Base-by-base conservation (phyloP, 139 green algal genomes). In the Haematococcus lacustris region DNA sequence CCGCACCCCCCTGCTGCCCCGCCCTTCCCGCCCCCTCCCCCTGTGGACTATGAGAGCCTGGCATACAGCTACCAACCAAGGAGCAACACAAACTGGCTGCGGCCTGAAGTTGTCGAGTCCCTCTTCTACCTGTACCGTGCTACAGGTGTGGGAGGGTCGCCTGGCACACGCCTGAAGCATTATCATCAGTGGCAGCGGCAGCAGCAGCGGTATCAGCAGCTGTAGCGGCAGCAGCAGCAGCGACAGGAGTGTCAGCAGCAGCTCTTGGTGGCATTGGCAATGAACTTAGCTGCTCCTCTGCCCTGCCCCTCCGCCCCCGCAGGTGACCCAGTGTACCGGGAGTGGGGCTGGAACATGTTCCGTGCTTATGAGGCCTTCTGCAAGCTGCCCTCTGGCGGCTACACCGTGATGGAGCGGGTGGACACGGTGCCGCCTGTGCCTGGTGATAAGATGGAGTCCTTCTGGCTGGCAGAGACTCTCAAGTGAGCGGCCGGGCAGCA, bases 271-370 rank as follows among this genome's bases (percentile, higher is more conserved):
- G 25, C 25, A 37, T n/a, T n/a, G n/a, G n/a, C n/a, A n/a, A n/a
- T n/a, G n/a, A n/a, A n/a, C n/a, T n/a, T n/a, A n/a, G n/a, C n/a
- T 32, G 60, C 7, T 21, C 21, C 30, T 66, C 7, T 25, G 9
- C 9, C 7, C 32, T n/a, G n/a, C n/a, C n/a, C n/a, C n/a, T n/a
- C n/a, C n/a, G n/a, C n/a, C n/a, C n/a, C n/a, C n/a, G 47, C 61
- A 84, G 81, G 85, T 25, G 76, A 93, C 66, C 34, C 71, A 1
- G 78, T 80, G 63, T 96, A 96, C 83, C 83, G 82, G 6, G 85
- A 93, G 64, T 91, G 86, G 88, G 88, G 81, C 30, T 95, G 89
- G 91, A 79, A 83, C 53, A 93, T 95, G 71, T 95, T 94, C 77
- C 73, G 87, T 3, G 91, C 88, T 1, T 93, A 86, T 74, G 80